phyloP scores from a whole-genome alignment of 2,329 filamentous ascomycete species.

The Colletotrichum theobromicola region DNA sequence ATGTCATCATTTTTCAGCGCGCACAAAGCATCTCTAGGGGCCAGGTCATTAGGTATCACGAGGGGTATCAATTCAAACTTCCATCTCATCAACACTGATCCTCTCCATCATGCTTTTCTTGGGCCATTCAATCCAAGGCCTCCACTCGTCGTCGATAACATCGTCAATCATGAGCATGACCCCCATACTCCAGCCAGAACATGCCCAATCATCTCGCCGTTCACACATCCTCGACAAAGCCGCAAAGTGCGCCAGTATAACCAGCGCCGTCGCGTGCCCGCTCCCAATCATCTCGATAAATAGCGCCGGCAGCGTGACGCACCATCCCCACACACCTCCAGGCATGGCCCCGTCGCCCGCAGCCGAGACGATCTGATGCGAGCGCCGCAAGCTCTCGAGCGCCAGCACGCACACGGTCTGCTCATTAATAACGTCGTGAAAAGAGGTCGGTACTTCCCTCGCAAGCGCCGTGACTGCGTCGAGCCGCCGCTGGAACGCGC shows the following conservation, averaged over 20 bases:
- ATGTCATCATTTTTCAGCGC: background rate
- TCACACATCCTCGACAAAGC: constrained; percentile 6
- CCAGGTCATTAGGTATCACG: background rate
- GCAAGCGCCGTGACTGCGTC: constrained; percentile 17
- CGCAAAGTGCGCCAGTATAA: constrained; percentile 24
- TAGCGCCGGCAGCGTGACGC: constrained; percentile 9
- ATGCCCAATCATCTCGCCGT: constrained; percentile 8
- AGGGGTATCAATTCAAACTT: background rate
- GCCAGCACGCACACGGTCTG: constrained; percentile 19
- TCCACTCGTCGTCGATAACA: constrained; percentile 10
- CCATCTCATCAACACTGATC: constrained; percentile 23
- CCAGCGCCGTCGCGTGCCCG: constrained; percentile 21
- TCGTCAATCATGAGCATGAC: constrained; percentile 20
- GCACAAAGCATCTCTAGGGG: background rate
- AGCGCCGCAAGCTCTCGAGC: constrained; percentile 17
- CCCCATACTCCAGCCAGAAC: constrained; percentile 18
- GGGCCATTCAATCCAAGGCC: constrained; percentile 23
- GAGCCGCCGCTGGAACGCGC: constrained; percentile 11
- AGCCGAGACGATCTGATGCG: background rate
- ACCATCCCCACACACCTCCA: constrained; percentile 20
- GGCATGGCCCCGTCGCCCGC: background rate
- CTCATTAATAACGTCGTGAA: constrained; percentile 7
- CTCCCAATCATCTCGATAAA: constrained; percentile 23
- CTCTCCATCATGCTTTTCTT: constrained; percentile 17
- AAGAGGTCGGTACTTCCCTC: constrained; percentile 6